These are phyloP conservation scores for Alternaria sp. DNA, from an alignment of 2,329 filamentous ascomycete species.

Conservation along the genomic window DNA sequence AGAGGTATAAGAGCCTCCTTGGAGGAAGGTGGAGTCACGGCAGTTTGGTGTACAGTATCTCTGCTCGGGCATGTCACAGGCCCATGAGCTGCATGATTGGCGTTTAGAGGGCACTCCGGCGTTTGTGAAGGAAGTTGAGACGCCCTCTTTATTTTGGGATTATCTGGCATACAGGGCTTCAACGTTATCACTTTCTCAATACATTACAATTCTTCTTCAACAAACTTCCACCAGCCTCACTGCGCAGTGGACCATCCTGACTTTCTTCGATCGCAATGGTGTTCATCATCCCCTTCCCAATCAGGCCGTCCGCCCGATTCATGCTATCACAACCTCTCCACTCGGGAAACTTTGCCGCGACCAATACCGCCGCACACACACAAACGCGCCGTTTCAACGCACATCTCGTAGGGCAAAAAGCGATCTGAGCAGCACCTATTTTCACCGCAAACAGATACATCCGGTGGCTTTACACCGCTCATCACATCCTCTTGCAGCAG, in stretches of 20 bases:
- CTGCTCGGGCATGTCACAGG: neutral
- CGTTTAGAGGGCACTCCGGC: neutral
- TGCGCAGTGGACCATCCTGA: neutral
- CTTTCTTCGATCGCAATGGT: neutral
- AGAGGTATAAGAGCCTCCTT: slow-evolving; percentile 27
- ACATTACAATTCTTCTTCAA: neutral
- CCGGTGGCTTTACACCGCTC: neutral
- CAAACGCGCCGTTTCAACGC: neutral
- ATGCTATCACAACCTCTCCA: neutral
- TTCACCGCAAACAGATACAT: neutral
- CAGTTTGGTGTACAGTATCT: neutral
- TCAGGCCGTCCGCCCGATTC: neutral
- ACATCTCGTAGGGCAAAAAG: neutral
- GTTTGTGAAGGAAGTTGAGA: neutral
- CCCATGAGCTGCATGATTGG: neutral
- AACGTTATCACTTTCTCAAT: neutral
- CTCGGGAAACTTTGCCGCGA: neutral
- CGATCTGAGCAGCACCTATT: neutral
- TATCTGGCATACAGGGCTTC: neutral
- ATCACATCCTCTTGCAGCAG: neutral
- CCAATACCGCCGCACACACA: neutral
- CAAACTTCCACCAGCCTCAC: neutral
- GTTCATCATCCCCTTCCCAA: neutral
- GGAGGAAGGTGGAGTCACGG: neutral
- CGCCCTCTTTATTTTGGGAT: neutral